Evolutionary conservation across 495 filamentous ascomycete genomes (phyloP).

Genomic region (Penicillium angulare): DNA sequence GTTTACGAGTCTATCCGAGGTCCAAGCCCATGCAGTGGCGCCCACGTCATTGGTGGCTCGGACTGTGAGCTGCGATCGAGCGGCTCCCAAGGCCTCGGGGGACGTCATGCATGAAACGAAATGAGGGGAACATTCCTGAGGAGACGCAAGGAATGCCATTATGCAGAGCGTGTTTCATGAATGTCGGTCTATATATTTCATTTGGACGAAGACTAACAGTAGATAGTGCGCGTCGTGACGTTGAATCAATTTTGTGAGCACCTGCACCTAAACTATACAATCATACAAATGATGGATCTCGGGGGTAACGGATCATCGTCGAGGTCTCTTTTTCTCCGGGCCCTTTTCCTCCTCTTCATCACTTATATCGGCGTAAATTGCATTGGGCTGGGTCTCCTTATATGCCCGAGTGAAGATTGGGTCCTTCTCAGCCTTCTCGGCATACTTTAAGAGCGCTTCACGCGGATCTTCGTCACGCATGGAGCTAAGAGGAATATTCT

Average conservation of each 20-base stretch:
- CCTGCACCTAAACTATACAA: not conserved
- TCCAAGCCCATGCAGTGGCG: constrained; percentile 10
- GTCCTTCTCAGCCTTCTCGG: constrained; percentile 88
- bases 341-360: constrained; percentile 76
- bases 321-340: constrained; percentile 66
- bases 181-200: too few species aligned
- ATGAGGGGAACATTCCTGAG: constrained; percentile 17
- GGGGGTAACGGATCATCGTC: constrained; percentile 26
- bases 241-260: too few species aligned
- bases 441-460: constrained; percentile 92
- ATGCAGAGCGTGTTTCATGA: constrained; percentile 8
- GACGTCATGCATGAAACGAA: constrained; percentile 21
- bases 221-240: too few species aligned
- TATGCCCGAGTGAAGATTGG: constrained; percentile 93
- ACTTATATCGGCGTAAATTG: constrained; percentile 89
- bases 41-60: constrained; percentile 14
- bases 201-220: too few species aligned
- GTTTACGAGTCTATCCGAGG: constrained; percentile 2
- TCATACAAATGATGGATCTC: not conserved
- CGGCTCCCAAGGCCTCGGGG: not conserved
- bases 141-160: constrained; percentile 13
- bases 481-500: constrained; percentile 83
- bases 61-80: constrained; percentile 7
- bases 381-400: constrained; percentile 87
- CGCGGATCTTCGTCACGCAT: constrained; percentile 97